Evolutionary conservation across 1,284 basidiomycete genomes (phyloP), one percentile per base, ranked within the genome.

Genomic region (Cryptococcus sp.): DNA sequence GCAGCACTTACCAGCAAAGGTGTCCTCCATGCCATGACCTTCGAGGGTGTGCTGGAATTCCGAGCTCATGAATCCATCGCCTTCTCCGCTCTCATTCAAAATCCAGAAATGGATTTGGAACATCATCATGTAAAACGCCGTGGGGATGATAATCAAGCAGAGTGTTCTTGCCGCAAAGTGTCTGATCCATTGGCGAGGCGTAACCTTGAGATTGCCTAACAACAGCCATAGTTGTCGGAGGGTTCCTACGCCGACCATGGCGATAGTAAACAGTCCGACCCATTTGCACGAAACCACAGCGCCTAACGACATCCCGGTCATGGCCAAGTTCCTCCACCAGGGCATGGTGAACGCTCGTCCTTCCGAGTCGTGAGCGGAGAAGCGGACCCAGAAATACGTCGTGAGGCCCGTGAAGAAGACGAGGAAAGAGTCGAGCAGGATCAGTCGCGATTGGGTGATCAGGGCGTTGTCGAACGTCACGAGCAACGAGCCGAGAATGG

Each of bases 221-320:
- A 96, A 84, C 27, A 83, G 76, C 96, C 96, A 99, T 1, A 99
- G 83, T 72, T 96, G 95, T 43, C 85, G 81, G 45, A 99, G 70
- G 1, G 93, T 96, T 65, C 87, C 87, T 25, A 90, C 72, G 16
- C 95, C 96, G 55, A 99, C 81, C 4, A 94, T 95, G 7, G 94
- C 93, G 67, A 99, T 93, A n/a, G 94, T 99, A 80, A 99, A 98
- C 38, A 99, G 82, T 7, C 96, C 96, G 53, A 99, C 95, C 96
- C 96, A 99, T 79, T 99, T 99, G 81, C 91, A 93, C 70, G 88
- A 90, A 47, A 90, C 85, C 42, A 96, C 93, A 1, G 93, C 91
- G 46, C 96, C 96, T 19, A 99, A 86, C 0, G 87, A 86, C 19
- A 93, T 81, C 40, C 96, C 96, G 0, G 91, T 90, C 43, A 96